Conservation (phyloP, 2,329 filamentous ascomycete species). For the Didymella glomerata region DNA sequence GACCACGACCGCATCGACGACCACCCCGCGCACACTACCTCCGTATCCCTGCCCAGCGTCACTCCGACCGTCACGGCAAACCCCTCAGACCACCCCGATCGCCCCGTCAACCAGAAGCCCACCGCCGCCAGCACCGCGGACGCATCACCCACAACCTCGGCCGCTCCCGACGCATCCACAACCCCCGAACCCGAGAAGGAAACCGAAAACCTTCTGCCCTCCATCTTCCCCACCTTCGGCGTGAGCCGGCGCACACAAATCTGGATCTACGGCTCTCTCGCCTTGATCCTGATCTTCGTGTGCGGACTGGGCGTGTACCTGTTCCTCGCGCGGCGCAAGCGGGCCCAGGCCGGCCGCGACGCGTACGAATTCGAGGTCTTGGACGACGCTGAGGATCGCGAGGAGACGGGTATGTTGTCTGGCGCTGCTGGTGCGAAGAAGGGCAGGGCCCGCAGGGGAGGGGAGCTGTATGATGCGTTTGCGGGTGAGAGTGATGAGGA, state of each 20-base stretch:
- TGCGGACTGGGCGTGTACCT: constrained; percentile 81
- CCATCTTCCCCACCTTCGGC: constrained; percentile 88
- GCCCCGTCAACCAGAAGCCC: constrained; percentile 69
- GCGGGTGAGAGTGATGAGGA: constrained; percentile 89
- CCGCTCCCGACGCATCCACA: constrained; percentile 22
- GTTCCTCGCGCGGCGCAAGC: constrained; percentile 78
- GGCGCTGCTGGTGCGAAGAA: constrained; percentile 45
- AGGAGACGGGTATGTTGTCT: constrained; percentile 61
- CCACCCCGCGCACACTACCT: constrained; percentile 68
- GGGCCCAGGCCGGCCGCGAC: constrained; percentile 77
- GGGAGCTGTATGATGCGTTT: constrained; percentile 97
- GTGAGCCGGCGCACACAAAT: constrained; percentile 85
- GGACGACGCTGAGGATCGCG: constrained; percentile 75
- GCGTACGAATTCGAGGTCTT: constrained; percentile 95
- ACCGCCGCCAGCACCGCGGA: constrained; percentile 35
- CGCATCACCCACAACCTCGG: constrained; percentile 33
- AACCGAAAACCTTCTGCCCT: constrained; percentile 73
- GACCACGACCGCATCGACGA: constrained; percentile 73
- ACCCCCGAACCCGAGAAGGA: constrained; percentile 52
- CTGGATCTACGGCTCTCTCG: constrained; percentile 91
- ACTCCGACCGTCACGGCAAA: constrained; percentile 57
- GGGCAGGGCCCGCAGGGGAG: constrained; percentile 70
- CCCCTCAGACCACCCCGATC: constrained; percentile 58
- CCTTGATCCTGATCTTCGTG: constrained; percentile 87
- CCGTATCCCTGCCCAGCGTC: constrained; percentile 56